Evolutionary conservation across 1,284 basidiomycete species (phyloP).

Genomic region (Butyriboletus appendiculatus): DNA sequence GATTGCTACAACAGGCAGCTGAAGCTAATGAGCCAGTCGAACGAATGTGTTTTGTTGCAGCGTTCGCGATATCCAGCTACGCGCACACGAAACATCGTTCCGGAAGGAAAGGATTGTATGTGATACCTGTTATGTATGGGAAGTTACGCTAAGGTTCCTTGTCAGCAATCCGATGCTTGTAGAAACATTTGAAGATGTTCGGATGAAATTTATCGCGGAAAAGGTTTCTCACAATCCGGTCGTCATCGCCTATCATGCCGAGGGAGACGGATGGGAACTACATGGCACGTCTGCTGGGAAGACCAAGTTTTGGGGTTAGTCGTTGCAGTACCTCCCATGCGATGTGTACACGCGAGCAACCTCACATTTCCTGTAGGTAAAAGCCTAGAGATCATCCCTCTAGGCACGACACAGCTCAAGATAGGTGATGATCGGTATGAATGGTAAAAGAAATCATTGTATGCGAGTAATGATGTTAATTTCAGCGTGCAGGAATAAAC

Average conservation of each 20-base stretch:
- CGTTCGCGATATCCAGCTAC: slow-evolving; percentile 84
- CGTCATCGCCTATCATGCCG: slow-evolving; percentile 82
- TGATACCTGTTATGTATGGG: slow-evolving; percentile 17
- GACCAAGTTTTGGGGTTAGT: slow-evolving; percentile 88
- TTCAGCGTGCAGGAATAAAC: slow-evolving; percentile 62
- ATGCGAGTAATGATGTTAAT: slow-evolving; percentile 2
- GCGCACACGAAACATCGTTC: slow-evolving; percentile 79
- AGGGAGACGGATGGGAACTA: slow-evolving; percentile 76
- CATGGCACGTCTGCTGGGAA: slow-evolving; percentile 73
- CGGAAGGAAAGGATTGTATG: slow-evolving; percentile 86
- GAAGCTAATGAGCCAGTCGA: slow-evolving; percentile 63
- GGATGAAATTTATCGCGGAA: slow-evolving; percentile 83
- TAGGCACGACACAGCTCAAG: slow-evolving; percentile 65
- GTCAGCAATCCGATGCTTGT: slow-evolving; percentile 83
- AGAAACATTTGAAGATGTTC: slow-evolving; percentile 84
- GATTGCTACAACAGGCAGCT: slow-evolving; percentile 69
- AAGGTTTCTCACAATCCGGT: slow-evolving; percentile 89
- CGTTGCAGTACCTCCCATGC: slow-evolving; percentile 8
- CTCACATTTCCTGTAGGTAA: slow-evolving; percentile 54
- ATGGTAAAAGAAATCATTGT: slow-evolving; percentile 49
- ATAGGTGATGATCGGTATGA: slow-evolving; percentile 67
- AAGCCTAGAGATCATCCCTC: slow-evolving; percentile 80
- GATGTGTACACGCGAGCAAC: slow-evolving; percentile 16
- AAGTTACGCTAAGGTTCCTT: slow-evolving; percentile 6
- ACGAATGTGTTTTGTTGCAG: slow-evolving; percentile 76